Evolutionary conservation across 768 basidiomycete species (phyloP), one percentile per base, ranked within the genome.

Genomic region (Tricholoma sp.): DNA sequence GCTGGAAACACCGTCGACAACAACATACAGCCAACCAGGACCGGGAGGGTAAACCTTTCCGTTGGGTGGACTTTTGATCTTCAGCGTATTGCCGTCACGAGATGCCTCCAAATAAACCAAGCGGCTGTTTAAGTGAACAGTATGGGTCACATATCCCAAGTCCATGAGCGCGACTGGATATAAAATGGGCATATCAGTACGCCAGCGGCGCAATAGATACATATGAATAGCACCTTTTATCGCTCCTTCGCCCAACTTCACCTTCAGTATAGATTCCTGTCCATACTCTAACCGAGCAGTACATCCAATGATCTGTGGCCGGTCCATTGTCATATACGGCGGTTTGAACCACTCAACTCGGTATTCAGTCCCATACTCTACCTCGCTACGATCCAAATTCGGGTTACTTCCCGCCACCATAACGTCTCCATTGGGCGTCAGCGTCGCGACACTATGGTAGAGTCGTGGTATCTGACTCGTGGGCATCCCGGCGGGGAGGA

Each of bases 331-430:
- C 83, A 90, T 84, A 66, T 96, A 98, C 24, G 89, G 87, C 0
- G 96, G 95, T 54, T 78, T 79, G 61, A 96, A 77, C 80, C 87
- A 85, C 67, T 97, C 94, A 31, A 93, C 88, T 51, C 92, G 79
- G 68, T 95, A 96, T 69, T 96, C 91, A 16, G 92, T 93, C 29
- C 86, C 84, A 66, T 89, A 94, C 66, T 75, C 74, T 41, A 82
- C 63, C 62, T 83, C 86, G 63, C 85, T 90, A 53, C 88, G 74
- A 68, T 92, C 89, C 57, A 91, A 69, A 69, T 92, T 92, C 22
- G 91, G 91, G 64, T 91, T 92, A 58, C 89, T 89, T 32, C 90
- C 90, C 18, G 89, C 85, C 56, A 93, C 83, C 85, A 92, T 83
- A 51, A 92, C 70, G 52, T 81, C 78, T 3, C 85, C 91, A 29